These are phyloP conservation scores for Talaromyces thailandensis DNA, from an alignment of 495 filamentous ascomycete genomes.

Conservation along the genomic window DNA sequence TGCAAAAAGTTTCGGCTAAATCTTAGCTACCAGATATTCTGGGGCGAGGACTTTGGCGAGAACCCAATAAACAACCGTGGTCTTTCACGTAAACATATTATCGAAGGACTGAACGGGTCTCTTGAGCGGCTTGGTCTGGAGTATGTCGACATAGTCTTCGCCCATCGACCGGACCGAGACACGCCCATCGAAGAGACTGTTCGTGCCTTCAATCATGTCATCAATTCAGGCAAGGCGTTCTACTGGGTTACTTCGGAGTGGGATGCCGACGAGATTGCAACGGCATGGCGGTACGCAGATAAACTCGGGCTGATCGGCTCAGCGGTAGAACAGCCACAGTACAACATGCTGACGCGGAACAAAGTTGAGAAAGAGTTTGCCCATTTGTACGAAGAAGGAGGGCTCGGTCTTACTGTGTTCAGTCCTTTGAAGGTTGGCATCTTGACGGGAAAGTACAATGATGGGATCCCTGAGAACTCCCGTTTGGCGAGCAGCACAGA, in stretches of 20 bases:
- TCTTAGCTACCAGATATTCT: slow-evolving; percentile 46
- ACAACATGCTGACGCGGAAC: slow-evolving; percentile 65
- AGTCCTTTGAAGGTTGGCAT: slow-evolving; percentile 64
- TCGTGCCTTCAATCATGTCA: slow-evolving; percentile 72
- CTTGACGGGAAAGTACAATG: slow-evolving; percentile 74
- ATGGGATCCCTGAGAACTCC: slow-evolving; percentile 31
- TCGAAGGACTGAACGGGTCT: slow-evolving; percentile 58
- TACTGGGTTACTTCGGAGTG: slow-evolving; percentile 92
- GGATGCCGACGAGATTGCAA: slow-evolving; percentile 68
- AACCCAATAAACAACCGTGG: slow-evolving; percentile 66
- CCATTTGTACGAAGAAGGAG: slow-evolving; percentile 54
- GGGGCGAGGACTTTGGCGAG: slow-evolving; percentile 49
- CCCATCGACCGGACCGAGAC: slow-evolving; percentile 70
- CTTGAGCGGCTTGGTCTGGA: slow-evolving; percentile 61
- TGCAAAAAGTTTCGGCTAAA: neutral
- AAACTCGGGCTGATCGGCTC: slow-evolving; percentile 67
- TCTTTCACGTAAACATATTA: slow-evolving; percentile 72
- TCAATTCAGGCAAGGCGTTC: slow-evolving; percentile 67
- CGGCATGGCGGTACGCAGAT: slow-evolving; percentile 67
- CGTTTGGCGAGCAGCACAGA: slow-evolving; percentile 18
- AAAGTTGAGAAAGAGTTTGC: slow-evolving; percentile 70
- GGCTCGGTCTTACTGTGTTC: slow-evolving; percentile 66
- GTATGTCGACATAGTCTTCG: slow-evolving; percentile 71
- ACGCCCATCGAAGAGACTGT: slow-evolving; percentile 86
- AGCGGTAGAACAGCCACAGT: slow-evolving; percentile 75